phyloP scores from a whole-genome alignment of 2,329 filamentous ascomycete genomes.

The Aspergillus felis region DNA sequence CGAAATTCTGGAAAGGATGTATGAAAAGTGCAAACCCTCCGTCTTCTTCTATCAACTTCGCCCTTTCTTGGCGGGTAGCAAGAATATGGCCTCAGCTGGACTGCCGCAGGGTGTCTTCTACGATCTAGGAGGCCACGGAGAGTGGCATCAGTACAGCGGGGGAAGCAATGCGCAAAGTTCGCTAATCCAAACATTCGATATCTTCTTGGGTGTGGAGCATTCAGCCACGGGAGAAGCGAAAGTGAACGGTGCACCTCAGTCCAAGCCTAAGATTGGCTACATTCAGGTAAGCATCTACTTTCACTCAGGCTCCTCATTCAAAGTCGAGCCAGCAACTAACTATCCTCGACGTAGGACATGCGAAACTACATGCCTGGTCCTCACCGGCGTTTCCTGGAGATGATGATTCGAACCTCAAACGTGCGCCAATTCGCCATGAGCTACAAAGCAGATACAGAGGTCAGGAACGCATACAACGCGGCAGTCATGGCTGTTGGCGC shows the following conservation, averaged over 20 bases:
- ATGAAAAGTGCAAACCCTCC: constrained; percentile 43
- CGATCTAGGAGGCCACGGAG: constrained; percentile 39
- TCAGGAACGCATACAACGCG: constrained; percentile 34
- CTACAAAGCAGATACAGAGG: background rate
- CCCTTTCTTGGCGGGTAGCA: constrained; percentile 45
- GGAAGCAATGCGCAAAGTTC: constrained; percentile 51
- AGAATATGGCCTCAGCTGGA: constrained; percentile 46
- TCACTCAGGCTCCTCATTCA: constrained; percentile 13
- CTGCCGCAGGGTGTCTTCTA: constrained; percentile 47
- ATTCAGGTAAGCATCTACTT: constrained; percentile 15
- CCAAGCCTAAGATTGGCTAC: constrained; percentile 5
- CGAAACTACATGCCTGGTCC: constrained; percentile 47
- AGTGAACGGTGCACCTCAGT: background rate
- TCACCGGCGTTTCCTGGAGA: constrained; percentile 45
- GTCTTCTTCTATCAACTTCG: constrained; percentile 47
- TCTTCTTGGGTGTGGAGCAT: constrained; percentile 44
- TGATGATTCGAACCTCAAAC: constrained; percentile 39
- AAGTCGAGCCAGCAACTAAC: background rate
- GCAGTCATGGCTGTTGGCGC: constrained; percentile 38
- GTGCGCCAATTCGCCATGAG: constrained; percentile 39
- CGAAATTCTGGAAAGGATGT: constrained; percentile 42
- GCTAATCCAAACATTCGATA: constrained; percentile 47
- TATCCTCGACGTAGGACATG: constrained; percentile 36
- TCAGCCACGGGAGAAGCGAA: constrained; percentile 13
- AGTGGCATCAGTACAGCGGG: constrained; percentile 45